These are phyloP conservation scores for Aspergillus chevalieri DNA, from an alignment of 2,329 filamentous ascomycete species.

Conservation along the genomic window DNA sequence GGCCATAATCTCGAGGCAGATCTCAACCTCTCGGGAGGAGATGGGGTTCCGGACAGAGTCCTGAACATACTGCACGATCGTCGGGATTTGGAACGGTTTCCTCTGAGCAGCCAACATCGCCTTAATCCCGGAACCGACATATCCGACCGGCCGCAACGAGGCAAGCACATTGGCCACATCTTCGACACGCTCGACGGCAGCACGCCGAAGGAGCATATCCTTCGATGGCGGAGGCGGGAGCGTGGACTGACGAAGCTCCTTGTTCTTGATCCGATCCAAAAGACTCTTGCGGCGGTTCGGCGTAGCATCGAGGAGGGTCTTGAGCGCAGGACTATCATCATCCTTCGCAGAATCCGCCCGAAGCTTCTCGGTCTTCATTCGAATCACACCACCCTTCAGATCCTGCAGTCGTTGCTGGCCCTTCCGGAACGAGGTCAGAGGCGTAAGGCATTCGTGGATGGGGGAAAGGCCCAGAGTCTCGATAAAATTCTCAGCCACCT, in stretches of 20 bases:
- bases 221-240: conserved; percentile 42
- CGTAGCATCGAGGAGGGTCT: conserved; percentile 16
- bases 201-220: conserved; percentile 54
- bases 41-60: conserved; percentile 57
- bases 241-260: conserved; percentile 51
- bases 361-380: conserved; percentile 29
- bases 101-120: conserved; percentile 38
- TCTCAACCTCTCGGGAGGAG: conserved; percentile 42
- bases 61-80: conserved; percentile 58
- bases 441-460: conserved; percentile 33
- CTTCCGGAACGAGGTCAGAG: conserved; percentile 30
- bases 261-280: conserved; percentile 68
- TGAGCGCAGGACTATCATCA: conserved; percentile 15
- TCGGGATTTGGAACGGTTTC: conserved; percentile 61
- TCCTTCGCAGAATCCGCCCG: conserved; percentile 13
- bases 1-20: conserved; percentile 44
- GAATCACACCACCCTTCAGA: conserved; percentile 34
- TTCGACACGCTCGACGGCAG: conserved; percentile 61
- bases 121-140: conserved; percentile 25
- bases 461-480: conserved; percentile 26
- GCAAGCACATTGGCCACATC: conserved; percentile 63
- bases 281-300: conserved; percentile 52
- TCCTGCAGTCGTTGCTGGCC: conserved; percentile 38
- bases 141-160: conserved; percentile 48
- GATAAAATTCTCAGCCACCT: conserved; percentile 28